phyloP scores from a whole-genome alignment of 345 rosid species.

The Murraya paniculata region DNA sequence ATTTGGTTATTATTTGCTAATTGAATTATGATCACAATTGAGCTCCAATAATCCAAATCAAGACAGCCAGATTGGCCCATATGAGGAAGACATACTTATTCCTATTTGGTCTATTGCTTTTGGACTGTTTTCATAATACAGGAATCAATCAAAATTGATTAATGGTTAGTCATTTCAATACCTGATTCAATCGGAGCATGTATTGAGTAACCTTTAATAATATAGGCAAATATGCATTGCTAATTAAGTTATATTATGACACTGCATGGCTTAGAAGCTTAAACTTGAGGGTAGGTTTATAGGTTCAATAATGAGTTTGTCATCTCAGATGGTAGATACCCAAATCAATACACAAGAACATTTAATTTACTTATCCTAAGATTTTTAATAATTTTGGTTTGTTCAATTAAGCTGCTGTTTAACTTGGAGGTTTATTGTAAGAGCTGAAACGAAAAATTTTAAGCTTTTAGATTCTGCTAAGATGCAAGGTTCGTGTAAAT shows the following conservation, averaged over 20 bases:
- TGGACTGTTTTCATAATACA: not conserved
- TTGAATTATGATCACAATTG: not conserved
- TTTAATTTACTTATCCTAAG: not conserved
- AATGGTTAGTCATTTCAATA: conserved; percentile 6
- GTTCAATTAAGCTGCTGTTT: no score
- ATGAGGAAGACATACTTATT: not conserved
- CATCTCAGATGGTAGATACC: not conserved
- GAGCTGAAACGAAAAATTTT: no score
- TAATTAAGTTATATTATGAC: not conserved
- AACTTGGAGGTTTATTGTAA: no score
- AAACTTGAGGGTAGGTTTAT: not conserved
- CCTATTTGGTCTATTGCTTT: not conserved
- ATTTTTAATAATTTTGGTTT: not conserved
- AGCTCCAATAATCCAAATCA: not conserved
- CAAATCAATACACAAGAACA: not conserved
- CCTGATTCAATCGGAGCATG: not conserved
- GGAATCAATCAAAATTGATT: not conserved
- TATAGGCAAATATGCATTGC: not conserved
- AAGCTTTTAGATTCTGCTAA: no score
- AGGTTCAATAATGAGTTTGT: no score
- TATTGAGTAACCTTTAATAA: conserved; percentile 2
- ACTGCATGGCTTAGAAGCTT: not conserved
- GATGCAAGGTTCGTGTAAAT: no score
- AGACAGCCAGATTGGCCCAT: not conserved
- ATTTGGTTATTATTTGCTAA: not conserved